Percentiles rank a stretch among this genome's conserved stretches.
Conservation (phyloP, 2,329 filamentous ascomycete species). For the Ophiostoma populinum region DNA sequence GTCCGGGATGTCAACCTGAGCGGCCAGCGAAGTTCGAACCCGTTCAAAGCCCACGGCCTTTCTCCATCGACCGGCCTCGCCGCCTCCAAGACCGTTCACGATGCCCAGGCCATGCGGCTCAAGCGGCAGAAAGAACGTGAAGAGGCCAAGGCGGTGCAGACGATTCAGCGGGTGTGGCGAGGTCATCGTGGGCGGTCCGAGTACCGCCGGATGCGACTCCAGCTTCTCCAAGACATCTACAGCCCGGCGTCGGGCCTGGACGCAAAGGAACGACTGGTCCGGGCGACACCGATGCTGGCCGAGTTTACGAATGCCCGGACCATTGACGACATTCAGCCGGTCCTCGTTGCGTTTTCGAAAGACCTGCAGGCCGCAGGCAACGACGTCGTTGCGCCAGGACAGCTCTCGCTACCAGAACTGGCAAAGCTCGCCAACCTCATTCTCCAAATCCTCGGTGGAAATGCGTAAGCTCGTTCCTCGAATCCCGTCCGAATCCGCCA, state of each 20-base stretch:
- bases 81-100: constrained; percentile 60
- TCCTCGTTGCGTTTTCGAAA: constrained; percentile 28
- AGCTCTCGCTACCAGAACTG: constrained; percentile 17
- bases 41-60: constrained; percentile 52
- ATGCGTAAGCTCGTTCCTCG: no score
- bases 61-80: constrained; percentile 38
- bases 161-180: constrained; percentile 69
- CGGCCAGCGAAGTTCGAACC: constrained; percentile 57
- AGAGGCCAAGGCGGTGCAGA: constrained; percentile 52
- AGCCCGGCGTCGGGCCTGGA: constrained; percentile 16
- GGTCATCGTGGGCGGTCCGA: constrained; percentile 47
- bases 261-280: constrained; percentile 19
- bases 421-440: constrained; percentile 21
- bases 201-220: constrained; percentile 39
- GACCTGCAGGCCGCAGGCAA: constrained; percentile 24
- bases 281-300: constrained; percentile 29
- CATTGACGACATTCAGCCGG: constrained; percentile 29
- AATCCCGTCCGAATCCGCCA: no score
- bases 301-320: constrained; percentile 29
- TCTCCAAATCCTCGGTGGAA: constrained; percentile 12
- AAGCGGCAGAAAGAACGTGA: constrained; percentile 68
- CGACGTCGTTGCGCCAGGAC: constrained; percentile 18
- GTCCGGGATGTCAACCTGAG: constrained; percentile 88
- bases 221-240: constrained; percentile 45
- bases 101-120: constrained; percentile 73